These are phyloP conservation scores for Xenoacremonium recifei DNA, from an alignment of 2,329 filamentous ascomycete species.

Conservation along the genomic window DNA sequence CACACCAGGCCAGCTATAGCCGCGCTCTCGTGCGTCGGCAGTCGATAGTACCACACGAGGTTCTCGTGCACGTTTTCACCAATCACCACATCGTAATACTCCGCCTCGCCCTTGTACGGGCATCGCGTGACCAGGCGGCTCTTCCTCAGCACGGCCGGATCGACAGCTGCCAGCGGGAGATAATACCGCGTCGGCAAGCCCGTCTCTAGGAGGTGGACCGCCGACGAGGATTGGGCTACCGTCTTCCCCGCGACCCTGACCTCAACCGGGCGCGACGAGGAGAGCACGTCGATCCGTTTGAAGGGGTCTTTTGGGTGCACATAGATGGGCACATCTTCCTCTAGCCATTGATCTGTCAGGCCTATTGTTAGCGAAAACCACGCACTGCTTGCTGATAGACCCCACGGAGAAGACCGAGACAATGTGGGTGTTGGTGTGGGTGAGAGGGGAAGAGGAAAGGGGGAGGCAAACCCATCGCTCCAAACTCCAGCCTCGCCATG, in stretches of 20 bases:
- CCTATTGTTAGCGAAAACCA: no score
- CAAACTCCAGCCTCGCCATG: conserved; percentile 34
- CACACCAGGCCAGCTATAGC: conserved; percentile 55
- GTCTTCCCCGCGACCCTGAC: conserved; percentile 46
- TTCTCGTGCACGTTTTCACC: conserved; percentile 45
- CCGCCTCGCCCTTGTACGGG: conserved; percentile 66
- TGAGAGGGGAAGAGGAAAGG: fast-evolving
- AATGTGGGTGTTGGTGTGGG: conserved; percentile 2
- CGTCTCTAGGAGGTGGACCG: conserved; percentile 60
- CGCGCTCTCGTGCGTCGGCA: conserved; percentile 56
- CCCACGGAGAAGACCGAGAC: no score
- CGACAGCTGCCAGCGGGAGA: conserved; percentile 50
- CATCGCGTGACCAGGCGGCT: conserved; percentile 57
- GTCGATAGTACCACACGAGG: conserved; percentile 61
- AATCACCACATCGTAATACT: conserved; percentile 58
- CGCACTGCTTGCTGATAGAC: no score
- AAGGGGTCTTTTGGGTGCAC: conserved; percentile 67
- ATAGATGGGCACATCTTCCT: conserved; percentile 59
- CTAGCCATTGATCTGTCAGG: conserved; percentile 39
- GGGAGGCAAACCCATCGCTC: conserved; percentile 29
- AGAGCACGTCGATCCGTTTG: conserved; percentile 61
- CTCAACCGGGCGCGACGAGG: conserved; percentile 51
- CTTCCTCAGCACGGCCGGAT: conserved; percentile 41
- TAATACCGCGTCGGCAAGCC: conserved; percentile 59
- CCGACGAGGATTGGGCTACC: conserved; percentile 45